Base-by-base conservation (phyloP, 352 stramenopile genomes). In the Phytopythium vexans region DNA sequence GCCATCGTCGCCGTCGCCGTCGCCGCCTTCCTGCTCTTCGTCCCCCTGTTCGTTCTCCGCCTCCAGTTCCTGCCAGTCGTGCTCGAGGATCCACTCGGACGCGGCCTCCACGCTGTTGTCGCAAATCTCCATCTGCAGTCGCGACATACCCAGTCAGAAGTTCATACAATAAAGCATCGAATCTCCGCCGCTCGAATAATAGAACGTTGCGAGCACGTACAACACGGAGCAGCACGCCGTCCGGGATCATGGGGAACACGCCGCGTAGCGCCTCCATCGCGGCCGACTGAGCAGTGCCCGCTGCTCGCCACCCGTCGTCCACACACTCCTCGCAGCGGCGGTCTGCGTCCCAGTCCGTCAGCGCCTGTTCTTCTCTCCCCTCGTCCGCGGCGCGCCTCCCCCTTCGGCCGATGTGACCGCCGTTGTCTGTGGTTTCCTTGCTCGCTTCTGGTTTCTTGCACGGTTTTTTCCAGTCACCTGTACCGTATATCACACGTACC, bases 31-130 rank as follows among this genome's bases (percentile, higher is more conserved):
- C 7, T 56, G 41, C 0, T 48, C 35, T 33, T 46, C 41, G 0
- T 38, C 21, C 15, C 37, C 21, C 2, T 21, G 8, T 9, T 14
- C 38, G 33, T 65, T 50, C 8, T 72, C 39, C 3, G 51, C 56
- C 39, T 70, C 35, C 37, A 82, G 52, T 27, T 86, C 75, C 16
- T 59, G 65, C 77, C 74, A 87, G 59, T 81, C 69, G 53, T 87
- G 80, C 55, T 85, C 74, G 7, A 85, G 32, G 8, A 87, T 65
- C 68, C 72, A 87, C 43, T 75, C 57, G 40, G 77, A 85, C 7
- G 77, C 77, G 12, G 74, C 47, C 31, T 77, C 72, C 15, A 87
- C 65, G 41, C 60, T 82, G 14, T 73, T 47, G 46, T 82, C 71
- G 53, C 72, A 87, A 32, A 87, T 64, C 31, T 82, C 68, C 32